A percentile compares a stretch with the other conserved stretches of the same genome.
Conservation (phyloP, 768 basidiomycete genomes). For the Tremella fuciformis region DNA sequence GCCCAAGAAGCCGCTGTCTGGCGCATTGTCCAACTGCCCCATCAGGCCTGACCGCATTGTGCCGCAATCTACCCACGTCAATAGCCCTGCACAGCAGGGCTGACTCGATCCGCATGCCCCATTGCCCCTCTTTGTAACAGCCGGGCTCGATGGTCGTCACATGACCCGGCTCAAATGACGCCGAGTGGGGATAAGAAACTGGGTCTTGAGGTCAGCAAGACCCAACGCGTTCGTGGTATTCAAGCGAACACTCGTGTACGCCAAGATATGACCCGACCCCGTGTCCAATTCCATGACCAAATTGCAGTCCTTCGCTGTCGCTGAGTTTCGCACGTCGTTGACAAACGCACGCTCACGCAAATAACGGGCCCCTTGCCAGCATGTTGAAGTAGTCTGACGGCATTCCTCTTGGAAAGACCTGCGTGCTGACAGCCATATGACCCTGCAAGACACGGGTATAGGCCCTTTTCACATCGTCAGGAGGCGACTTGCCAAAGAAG, state of each 20-base stretch:
- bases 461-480: conserved; percentile 75
- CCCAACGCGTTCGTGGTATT: neutral
- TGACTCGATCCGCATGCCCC: conserved; percentile 90
- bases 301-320: conserved; percentile 46
- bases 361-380: conserved; percentile 80
- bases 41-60: neutral
- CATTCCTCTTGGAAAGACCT: conserved; percentile 89
- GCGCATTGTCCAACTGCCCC: too few relatives aligned
- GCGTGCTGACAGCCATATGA: conserved; percentile 85
- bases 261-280: conserved; percentile 49
- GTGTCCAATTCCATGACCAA: conserved; percentile 51
- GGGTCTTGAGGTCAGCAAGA: conserved; percentile 54
- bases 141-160: conserved; percentile 94
- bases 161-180: conserved; percentile 76
- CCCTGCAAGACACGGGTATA: conserved; percentile 95
- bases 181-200: conserved; percentile 68
- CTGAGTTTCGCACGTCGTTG: neutral
- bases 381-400: conserved; percentile 79
- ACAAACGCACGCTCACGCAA: conserved; percentile 54
- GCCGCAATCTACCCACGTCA: conserved; percentile 54
- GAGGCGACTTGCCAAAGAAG: conserved; percentile 78
- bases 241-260: conserved; percentile 49
- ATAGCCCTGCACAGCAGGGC: conserved; percentile 70
- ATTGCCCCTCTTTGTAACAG: conserved; percentile 75
- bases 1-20: conserved; percentile 67